These are phyloP conservation scores for Ustilago vetiveriae DNA, from an alignment of 1,284 basidiomycete genomes.

Conservation along the genomic window DNA sequence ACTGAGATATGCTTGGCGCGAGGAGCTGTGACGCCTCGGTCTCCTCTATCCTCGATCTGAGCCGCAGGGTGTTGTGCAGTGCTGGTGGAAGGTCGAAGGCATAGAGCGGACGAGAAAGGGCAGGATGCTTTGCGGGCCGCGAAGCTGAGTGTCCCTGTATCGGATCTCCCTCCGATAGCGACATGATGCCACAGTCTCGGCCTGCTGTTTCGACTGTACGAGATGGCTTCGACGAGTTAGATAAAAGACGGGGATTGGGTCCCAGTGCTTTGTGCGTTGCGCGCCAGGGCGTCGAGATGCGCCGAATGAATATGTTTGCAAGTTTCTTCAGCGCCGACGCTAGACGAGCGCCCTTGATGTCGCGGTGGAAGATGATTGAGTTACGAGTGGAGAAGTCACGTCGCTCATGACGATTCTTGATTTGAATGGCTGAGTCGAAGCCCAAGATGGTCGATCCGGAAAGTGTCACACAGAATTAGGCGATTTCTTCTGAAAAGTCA, in stretches of 20 bases:
- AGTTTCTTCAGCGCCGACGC: no score
- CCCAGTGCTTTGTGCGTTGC: not conserved
- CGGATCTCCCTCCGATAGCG: not conserved
- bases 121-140: slow-evolving; percentile 23
- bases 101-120: slow-evolving; percentile 50
- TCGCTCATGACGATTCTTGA: not conserved
- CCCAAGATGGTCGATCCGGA: not conserved
- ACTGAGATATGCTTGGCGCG: not conserved
- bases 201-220: not conserved
- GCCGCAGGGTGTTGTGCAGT: slow-evolving; percentile 28
- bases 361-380: no score
- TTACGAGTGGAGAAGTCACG: no score
- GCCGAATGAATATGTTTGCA: slow-evolving; percentile 7
- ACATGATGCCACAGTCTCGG: slow-evolving; percentile 10
- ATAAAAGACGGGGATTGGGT: not conserved
- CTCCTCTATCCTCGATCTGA: slow-evolving; percentile 38
- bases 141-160: not conserved
- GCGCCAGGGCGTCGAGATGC: not conserved
- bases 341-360: no score
- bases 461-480: slow-evolving; percentile 2
- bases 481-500: no score
- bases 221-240: not conserved
- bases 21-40: slow-evolving; percentile 31
- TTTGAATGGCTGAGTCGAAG: slow-evolving; percentile 4
- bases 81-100: slow-evolving; percentile 48